A percentile compares a stretch with the other conserved stretches of the same genome.
Evolutionary conservation across 2,329 filamentous ascomycete species (phyloP).

Genomic region (Allantophomopsis lycopodina): DNA sequence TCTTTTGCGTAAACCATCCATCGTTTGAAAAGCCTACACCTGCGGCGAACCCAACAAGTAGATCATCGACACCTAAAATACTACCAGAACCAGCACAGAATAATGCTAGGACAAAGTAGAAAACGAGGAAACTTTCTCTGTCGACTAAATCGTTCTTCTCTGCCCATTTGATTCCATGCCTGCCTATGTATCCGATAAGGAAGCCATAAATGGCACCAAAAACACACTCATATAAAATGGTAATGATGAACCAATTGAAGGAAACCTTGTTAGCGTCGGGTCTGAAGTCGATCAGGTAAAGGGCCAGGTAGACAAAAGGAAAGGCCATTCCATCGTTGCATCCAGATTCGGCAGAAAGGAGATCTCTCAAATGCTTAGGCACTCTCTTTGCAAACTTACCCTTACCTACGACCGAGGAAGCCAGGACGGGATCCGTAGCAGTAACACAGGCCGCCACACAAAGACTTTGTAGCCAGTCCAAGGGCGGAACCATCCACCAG

Average conservation of each 20-base stretch:
- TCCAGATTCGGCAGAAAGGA: slow-evolving; percentile 90
- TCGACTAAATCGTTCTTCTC: slow-evolving; percentile 82
- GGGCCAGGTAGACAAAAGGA: slow-evolving; percentile 84
- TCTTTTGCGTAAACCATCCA: slow-evolving; percentile 97
- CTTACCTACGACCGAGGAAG: slow-evolving; percentile 95
- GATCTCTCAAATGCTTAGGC: slow-evolving; percentile 89
- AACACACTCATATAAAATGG: slow-evolving; percentile 88
- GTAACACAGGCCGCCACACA: slow-evolving; percentile 87
- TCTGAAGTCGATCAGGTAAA: slow-evolving; percentile 79
- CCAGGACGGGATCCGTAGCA: slow-evolving; percentile 90
- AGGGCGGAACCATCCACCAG: slow-evolving; percentile 71
- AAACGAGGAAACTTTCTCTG: slow-evolving; percentile 92
- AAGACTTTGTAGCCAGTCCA: slow-evolving; percentile 84
- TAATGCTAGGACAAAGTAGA: slow-evolving; percentile 92
- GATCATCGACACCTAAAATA: slow-evolving; percentile 80
- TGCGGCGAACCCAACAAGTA: slow-evolving; percentile 86
- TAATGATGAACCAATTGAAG: slow-evolving; percentile 79
- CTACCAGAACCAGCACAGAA: slow-evolving; percentile 93
- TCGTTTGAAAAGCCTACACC: slow-evolving; percentile 99
- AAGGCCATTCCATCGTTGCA: slow-evolving; percentile 99
- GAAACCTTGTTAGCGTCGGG: slow-evolving; percentile 54
- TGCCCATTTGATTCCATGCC: slow-evolving; percentile 79
- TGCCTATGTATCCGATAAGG: slow-evolving; percentile 72
- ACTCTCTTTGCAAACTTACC: slow-evolving; percentile 97
- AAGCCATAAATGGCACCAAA: slow-evolving; percentile 88